Evolutionary conservation across 441 rosid species (phyloP).

Genomic region (Mallotus japonicus): DNA sequence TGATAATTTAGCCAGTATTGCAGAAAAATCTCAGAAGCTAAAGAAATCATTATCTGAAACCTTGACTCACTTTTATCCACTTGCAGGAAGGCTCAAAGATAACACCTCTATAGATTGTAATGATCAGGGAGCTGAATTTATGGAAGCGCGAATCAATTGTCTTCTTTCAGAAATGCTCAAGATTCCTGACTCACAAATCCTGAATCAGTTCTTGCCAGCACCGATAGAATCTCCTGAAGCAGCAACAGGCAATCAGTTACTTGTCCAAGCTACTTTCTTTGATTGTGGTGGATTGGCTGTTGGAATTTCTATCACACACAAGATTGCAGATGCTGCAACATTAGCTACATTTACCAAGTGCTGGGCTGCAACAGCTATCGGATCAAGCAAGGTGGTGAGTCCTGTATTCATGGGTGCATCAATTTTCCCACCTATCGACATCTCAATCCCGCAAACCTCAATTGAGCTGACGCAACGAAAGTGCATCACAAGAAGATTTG

Average conservation of each 20-base stretch:
- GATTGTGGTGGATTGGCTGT: conserved; percentile 35
- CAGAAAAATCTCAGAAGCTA: conserved; percentile 14
- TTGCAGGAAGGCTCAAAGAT: conserved; percentile 41
- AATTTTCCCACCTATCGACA: conserved; percentile 21
- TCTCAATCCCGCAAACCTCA: background rate
- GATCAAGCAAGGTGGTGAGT: background rate
- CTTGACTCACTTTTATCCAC: conserved; percentile 32
- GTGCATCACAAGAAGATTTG: conserved; percentile 26
- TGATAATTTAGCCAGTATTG: background rate
- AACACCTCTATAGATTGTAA: conserved; percentile 40
- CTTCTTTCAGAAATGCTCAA: conserved; percentile 29
- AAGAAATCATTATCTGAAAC: conserved; percentile 29
- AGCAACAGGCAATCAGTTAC: conserved; percentile 16
- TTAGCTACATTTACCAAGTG: conserved; percentile 18
- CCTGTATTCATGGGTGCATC: conserved; percentile 21
- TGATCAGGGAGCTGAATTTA: conserved; percentile 41
- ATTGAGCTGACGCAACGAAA: conserved; percentile 8
- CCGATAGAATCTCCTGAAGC: conserved; percentile 24
- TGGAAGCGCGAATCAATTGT: conserved; percentile 36
- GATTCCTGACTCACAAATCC: conserved; percentile 26
- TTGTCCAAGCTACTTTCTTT: conserved; percentile 33
- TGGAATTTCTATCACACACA: conserved; percentile 30
- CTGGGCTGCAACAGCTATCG: conserved; percentile 21
- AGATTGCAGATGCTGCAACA: conserved; percentile 28
- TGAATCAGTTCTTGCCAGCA: conserved; percentile 34